Base-by-base conservation (phyloP, 306 rosid genomes). In the Corylus americana region DNA sequence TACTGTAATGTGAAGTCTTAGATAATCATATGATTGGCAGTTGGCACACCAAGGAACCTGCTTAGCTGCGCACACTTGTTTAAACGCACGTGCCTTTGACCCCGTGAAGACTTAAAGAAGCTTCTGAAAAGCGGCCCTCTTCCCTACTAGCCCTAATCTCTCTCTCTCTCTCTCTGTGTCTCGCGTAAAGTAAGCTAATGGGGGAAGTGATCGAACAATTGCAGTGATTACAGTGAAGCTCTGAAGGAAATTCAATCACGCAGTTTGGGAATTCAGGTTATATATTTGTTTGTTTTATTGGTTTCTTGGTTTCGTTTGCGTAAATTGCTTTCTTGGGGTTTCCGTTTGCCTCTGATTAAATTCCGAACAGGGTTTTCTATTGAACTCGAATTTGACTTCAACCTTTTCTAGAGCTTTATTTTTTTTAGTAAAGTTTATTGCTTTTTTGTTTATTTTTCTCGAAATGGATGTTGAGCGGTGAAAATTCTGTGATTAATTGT, bases 21-120 rank as follows among this genome's bases (percentile, higher is more conserved):
- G 45, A 70, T 57, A 71, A 81, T 45, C 53, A 10, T 25, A 27
- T 77, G 75, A 62, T 83, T 74, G 81, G 71, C 69, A 45, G 37
- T 64, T 75, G 53, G 72, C 18, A 35, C 69, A 11, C 53, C 48
- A 13, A 50, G 17, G 25, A 18, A 18, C 29, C 14, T 55, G 63
- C 51, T 44, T n/a, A 2, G 22, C 35, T 31, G 17, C 63, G 20
- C 73, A 68, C 76, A 13, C 76, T 29, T 73, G 35, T 48, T 61
- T 22, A 76, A 81, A 64, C 76, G 78, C 92, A 88, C 88, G 92
- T 86, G 92, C 59, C 58, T 84, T 89, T 88, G 92, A 89, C 92
- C 45, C 45, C 55, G 58, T 48, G 20, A 55, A 72, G 88, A 81
- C 85, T 85, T 48, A 77, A 74, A 18, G 84, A 87, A 83, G 77